phyloP scores from a whole-genome alignment of 2,329 filamentous ascomycete genomes.

The Bipolaris zeicola region DNA sequence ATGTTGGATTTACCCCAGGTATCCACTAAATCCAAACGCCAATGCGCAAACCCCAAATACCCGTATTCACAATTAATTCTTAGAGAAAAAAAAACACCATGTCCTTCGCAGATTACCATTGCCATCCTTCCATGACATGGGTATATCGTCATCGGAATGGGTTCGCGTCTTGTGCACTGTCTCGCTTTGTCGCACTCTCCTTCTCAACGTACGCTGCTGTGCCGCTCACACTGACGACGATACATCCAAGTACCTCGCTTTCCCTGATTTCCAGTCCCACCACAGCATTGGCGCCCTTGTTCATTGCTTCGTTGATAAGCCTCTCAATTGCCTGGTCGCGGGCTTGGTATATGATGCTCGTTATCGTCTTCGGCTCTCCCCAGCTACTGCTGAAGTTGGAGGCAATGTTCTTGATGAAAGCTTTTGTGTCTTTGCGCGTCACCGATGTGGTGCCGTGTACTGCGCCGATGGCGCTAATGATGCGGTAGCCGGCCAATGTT shows the following conservation, averaged over 20 bases:
- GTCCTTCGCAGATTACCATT: not conserved
- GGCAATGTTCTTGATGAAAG: slow-evolving; percentile 40
- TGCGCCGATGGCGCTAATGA: slow-evolving; percentile 35
- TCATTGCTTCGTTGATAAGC: slow-evolving; percentile 41
- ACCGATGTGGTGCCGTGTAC: slow-evolving; percentile 42
- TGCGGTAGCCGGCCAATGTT: slow-evolving; percentile 34
- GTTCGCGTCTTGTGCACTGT: slow-evolving; percentile 28
- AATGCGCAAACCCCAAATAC: not conserved
- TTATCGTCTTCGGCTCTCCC: slow-evolving; percentile 41
- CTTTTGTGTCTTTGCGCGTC: slow-evolving; percentile 42
- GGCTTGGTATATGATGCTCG: slow-evolving; percentile 40
- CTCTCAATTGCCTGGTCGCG: slow-evolving; percentile 44
- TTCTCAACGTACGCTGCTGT: slow-evolving; percentile 41
- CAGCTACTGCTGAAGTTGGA: slow-evolving; percentile 27
- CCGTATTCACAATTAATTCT: not conserved
- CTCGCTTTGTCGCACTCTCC: slow-evolving; percentile 25
- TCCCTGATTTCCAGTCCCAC: slow-evolving; percentile 40
- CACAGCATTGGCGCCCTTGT: slow-evolving; percentile 41
- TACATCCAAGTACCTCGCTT: slow-evolving; percentile 42
- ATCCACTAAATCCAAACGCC: not conserved
- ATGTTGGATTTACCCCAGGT: not conserved
- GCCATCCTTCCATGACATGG: not conserved
- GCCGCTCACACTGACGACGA: slow-evolving; percentile 41
- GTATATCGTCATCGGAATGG: slow-evolving; percentile 9
- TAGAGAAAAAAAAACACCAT: not conserved